Percentiles rank a stretch among this genome's conserved stretches.
Evolutionary conservation across 1,139 yeast genomes (phyloP).

Genomic region (Geotrichum carabidarum): DNA sequence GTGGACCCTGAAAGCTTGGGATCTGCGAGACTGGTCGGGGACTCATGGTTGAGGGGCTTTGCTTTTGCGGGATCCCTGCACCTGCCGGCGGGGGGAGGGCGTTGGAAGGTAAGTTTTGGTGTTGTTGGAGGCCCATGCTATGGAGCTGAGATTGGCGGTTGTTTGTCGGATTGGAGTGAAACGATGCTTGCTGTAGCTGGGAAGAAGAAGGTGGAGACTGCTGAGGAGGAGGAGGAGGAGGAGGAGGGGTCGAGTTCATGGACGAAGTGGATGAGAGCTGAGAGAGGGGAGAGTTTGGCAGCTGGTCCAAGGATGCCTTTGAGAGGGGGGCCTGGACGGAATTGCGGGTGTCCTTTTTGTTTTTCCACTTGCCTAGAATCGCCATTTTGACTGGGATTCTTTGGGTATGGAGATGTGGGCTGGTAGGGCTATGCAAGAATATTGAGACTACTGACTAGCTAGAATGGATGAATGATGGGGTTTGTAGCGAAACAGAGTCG

Average conservation of each 20-base stretch:
- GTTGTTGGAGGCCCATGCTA: too few species aligned
- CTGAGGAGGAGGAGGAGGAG: too few species aligned
- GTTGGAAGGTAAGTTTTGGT: too few species aligned
- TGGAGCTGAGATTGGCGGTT: not conserved
- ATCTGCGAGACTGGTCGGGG: not conserved
- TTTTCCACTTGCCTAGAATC: constrained; percentile 27
- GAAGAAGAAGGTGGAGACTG: not conserved
- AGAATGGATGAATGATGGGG: not conserved
- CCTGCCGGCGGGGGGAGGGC: too few species aligned
- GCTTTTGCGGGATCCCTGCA: not conserved
- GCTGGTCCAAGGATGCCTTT: constrained; percentile 14
- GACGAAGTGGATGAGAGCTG: constrained; percentile 8
- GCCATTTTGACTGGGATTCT: constrained; percentile 24
- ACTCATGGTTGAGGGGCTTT: not conserved
- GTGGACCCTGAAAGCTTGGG: not conserved
- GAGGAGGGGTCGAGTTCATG: too few species aligned
- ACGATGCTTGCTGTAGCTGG: constrained; percentile 6
- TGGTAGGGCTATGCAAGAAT: not conserved
- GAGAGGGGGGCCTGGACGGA: constrained; percentile 23
- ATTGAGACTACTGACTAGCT: not conserved
- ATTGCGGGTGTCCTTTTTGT: constrained; percentile 29
- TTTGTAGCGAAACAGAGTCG: too few species aligned
- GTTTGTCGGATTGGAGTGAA: not conserved
- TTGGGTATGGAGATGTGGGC: not conserved
- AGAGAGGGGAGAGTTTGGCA: constrained; percentile 13